These are phyloP conservation scores for Neurospora sp. DNA, from an alignment of 495 filamentous ascomycete species.

Conservation along the genomic window DNA sequence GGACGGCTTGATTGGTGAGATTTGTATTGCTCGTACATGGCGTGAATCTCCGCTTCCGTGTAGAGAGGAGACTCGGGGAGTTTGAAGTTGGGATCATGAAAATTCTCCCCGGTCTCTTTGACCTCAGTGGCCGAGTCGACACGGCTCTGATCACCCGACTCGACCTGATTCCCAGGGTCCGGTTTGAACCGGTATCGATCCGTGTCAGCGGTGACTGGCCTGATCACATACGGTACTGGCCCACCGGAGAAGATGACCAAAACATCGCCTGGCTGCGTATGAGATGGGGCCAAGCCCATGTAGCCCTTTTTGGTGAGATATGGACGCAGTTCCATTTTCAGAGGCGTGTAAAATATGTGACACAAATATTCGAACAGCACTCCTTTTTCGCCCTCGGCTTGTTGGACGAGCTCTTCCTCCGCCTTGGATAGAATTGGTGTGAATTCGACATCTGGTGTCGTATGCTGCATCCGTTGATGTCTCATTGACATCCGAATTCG, in stretches of 20 bases:
- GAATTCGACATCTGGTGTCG: neutral
- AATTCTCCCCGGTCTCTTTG: neutral
- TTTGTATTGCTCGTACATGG: neutral
- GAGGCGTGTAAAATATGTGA: neutral
- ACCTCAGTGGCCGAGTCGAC: neutral
- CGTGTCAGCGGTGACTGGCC: neutral
- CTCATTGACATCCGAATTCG: neutral
- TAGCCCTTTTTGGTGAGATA: slow-evolving; percentile 6
- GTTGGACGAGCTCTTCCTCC: neutral
- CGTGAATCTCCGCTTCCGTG: neutral
- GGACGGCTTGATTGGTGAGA: neutral
- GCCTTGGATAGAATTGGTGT: neutral
- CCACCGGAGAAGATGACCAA: slow-evolving; percentile 7
- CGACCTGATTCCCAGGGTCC: neutral
- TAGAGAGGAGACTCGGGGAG: neutral
- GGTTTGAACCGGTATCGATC: neutral
- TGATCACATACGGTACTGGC: slow-evolving; percentile 3
- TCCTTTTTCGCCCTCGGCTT: neutral
- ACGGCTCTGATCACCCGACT: neutral
- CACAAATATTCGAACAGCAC: neutral
- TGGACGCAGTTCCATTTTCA: neutral
- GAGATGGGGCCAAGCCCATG: slow-evolving; percentile 6
- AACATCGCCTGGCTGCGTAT: neutral
- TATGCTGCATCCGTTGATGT: neutral
- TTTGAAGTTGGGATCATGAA: neutral